Base-by-base conservation (phyloP, 2,329 filamentous ascomycete species). In the Aspergillus ochraceoroseus region DNA sequence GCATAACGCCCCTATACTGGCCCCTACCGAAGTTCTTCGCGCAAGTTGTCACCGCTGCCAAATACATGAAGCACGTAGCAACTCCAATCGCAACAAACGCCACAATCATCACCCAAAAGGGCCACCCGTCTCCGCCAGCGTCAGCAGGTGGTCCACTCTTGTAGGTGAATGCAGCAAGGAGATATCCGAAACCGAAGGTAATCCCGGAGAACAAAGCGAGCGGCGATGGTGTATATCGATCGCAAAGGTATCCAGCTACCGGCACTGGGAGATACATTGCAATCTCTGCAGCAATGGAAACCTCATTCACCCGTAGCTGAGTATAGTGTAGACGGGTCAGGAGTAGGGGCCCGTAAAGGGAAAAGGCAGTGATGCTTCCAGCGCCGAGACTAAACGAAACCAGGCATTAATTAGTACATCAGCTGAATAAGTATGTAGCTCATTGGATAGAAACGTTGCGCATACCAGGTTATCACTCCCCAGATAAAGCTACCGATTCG, bases 1-100 rank as follows among this genome's bases (percentile, higher is more conserved):
- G 74, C 45, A 94, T 90, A 35, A 98, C 70, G 0, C 92, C 92
- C 56, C 90, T 84, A 57, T 94, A 83, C 57, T 83, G 85, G 3
- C 88, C 87, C 46, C 84, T 81, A 33, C 89, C 89, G 67, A 96
- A 98, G 68, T 96, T 98, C 79, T 98, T 98, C 23, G 92, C 92
- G 59, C 88, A 95, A 0, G 90, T 94, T 5, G 90, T 90, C n/a
- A 98, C 83, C 2, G 87, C 83, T 35, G 82, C 78, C 41, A 96
- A 74, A 64, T 96, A 98, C 80, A 96, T 88, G 63, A 79, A 80
- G 50, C 85, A 86, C 0, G 90, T 95, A 4, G 80, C 90, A 47
- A 83, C 76, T 1, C 92, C 92, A 43, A 98, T 80, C 36, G 77
- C 76, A 32, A 89, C 74, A 62, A 96, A 98, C 1, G 88, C 83